Evolutionary conservation across 2,329 filamentous ascomycete genomes (phyloP).

Genomic region (Alternaria metachromatica): DNA sequence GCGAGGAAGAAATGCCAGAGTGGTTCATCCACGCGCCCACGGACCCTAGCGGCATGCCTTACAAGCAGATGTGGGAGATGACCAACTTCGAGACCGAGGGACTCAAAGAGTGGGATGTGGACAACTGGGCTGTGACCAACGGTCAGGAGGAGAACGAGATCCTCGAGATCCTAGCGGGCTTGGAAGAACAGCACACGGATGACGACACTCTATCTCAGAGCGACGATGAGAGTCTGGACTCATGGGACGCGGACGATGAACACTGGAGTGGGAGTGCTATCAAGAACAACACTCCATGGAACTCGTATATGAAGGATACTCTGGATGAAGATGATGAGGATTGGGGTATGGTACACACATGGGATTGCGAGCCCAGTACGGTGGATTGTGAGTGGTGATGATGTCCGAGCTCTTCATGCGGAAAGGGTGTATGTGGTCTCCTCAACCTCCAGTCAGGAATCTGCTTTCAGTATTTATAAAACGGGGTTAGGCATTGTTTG

Average conservation of each 20-base stretch:
- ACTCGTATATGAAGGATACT: background rate
- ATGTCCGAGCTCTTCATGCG: background rate
- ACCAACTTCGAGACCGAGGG: background rate
- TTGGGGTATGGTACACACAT: background rate
- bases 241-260: background rate
- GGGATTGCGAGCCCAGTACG: background rate
- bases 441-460: background rate
- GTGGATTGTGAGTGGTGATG: background rate
- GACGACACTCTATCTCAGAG: background rate
- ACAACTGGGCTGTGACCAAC: background rate
- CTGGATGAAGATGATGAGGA: background rate
- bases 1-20: background rate
- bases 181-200: background rate
- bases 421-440: background rate
- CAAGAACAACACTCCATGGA: background rate
- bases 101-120: background rate
- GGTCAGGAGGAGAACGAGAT: background rate
- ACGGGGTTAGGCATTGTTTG: background rate
- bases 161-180: background rate
- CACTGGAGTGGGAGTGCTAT: background rate
- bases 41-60: background rate
- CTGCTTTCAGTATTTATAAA: background rate
- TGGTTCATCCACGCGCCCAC: background rate
- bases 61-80: background rate
- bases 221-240: background rate